Conservation (phyloP, 2,329 filamentous ascomycete genomes). For the Zymoseptoria pseudotritici region DNA sequence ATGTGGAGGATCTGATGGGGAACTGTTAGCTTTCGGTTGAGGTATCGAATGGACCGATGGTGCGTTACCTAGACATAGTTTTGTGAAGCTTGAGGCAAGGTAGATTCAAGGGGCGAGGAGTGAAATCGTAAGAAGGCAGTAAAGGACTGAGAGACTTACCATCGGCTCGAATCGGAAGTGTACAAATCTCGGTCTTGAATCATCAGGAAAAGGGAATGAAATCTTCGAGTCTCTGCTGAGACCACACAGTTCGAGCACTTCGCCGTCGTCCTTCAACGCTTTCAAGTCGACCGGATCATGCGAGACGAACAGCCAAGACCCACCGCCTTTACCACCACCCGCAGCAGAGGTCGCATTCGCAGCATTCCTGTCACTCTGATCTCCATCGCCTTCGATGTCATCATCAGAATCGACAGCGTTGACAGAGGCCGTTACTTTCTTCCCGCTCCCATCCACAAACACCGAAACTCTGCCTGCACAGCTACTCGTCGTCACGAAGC, state of each 20-base stretch:
- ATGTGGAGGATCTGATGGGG: slow-evolving; percentile 75
- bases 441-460: slow-evolving; percentile 71
- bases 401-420: not conserved
- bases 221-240: slow-evolving; percentile 8
- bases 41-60: not conserved
- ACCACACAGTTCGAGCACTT: slow-evolving; percentile 7
- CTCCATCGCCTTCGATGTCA: not conserved
- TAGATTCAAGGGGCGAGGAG: too few species aligned
- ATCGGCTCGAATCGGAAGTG: slow-evolving; percentile 94
- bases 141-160: slow-evolving; percentile 48
- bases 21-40: not conserved
- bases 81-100: too few species aligned
- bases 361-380: not conserved
- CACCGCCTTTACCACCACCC: slow-evolving; percentile 73
- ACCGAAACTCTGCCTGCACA: slow-evolving; percentile 83
- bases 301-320: slow-evolving; percentile 80
- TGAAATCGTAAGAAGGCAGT: too few species aligned
- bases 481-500: slow-evolving; percentile 85
- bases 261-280: slow-evolving; percentile 7
- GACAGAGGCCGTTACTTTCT: slow-evolving; percentile 8
- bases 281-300: slow-evolving; percentile 59
- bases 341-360: slow-evolving; percentile 45
- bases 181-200: slow-evolving; percentile 40
- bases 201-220: slow-evolving; percentile 1
- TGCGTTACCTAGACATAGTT: not conserved